Conservation (phyloP, 306 rosid genomes). For the Castanospermum australe region DNA sequence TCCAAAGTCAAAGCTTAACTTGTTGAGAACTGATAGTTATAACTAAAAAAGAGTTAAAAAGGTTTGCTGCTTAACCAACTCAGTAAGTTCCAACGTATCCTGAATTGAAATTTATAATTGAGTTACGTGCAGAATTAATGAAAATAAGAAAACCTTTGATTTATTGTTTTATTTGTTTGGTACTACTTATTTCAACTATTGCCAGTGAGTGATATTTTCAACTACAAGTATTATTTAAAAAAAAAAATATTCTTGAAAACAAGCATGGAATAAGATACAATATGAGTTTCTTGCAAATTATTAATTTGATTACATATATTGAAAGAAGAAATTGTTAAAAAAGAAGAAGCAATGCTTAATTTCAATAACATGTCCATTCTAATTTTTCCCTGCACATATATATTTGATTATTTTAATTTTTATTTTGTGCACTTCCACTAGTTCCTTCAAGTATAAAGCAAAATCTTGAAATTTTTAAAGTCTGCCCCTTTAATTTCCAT, state of each 20-base stretch:
- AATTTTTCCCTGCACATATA: too few relatives aligned
- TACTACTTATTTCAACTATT: not conserved
- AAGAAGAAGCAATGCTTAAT: too few relatives aligned
- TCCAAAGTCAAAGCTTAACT: not conserved
- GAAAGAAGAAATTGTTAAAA: too few relatives aligned
- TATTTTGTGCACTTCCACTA: too few relatives aligned
- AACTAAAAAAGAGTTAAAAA: not conserved
- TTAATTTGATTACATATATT: too few relatives aligned
- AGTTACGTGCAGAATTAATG: not conserved
- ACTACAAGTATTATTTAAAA: too few relatives aligned
- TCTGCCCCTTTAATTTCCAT: not conserved
- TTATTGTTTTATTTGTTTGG: not conserved
- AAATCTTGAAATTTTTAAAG: not conserved
- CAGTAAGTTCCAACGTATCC: not conserved
- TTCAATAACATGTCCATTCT: too few relatives aligned
- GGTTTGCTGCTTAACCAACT: not conserved
- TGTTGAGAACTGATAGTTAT: not conserved
- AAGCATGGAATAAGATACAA: too few relatives aligned
- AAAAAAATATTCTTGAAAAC: too few relatives aligned
- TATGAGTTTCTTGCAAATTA: not conserved
- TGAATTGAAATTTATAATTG: not conserved
- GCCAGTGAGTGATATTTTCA: not conserved
- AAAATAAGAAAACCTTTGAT: not conserved
- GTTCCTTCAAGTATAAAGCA: too few relatives aligned
- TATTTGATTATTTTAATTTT: too few relatives aligned